Conservation (phyloP, 352 stramenopile genomes). For the Phytophthora parvispora region DNA sequence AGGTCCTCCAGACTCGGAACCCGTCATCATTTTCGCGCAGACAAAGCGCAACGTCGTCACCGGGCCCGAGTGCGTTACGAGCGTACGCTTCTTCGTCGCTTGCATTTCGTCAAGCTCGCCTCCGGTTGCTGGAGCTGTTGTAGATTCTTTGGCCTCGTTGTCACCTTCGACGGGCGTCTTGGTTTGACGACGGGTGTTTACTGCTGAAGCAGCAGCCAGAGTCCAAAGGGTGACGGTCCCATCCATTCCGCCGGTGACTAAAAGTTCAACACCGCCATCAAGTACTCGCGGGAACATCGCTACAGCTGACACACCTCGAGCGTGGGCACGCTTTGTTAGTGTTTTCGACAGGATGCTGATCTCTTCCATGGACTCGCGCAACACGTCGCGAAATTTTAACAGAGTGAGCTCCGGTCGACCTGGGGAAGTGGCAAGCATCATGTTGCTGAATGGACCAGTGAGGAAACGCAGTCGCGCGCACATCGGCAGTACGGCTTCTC, state of each 20-base stretch:
- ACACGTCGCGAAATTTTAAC: conserved; percentile 64
- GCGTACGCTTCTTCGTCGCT: conserved; percentile 74
- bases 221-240: conserved; percentile 78
- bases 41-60: conserved; percentile 75
- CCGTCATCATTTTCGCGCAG: conserved; percentile 9
- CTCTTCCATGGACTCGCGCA: conserved; percentile 58
- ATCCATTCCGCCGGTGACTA: conserved; percentile 75
- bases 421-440: conserved; percentile 60
- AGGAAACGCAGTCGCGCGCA: conserved; percentile 59
- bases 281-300: conserved; percentile 55
- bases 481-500: conserved; percentile 47
- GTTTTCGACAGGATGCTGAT: conserved; percentile 63
- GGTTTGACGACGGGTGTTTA: conserved; percentile 9
- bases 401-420: conserved; percentile 51
- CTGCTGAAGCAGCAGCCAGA: conserved; percentile 41
- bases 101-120: conserved; percentile 73
- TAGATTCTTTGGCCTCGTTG: background rate
- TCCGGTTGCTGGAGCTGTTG: background rate
- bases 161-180: conserved; percentile 8
- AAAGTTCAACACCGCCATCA: conserved; percentile 58
- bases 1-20: conserved; percentile 13
- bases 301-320: conserved; percentile 61
- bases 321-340: conserved; percentile 61
- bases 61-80: conserved; percentile 60
- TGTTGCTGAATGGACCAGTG: conserved; percentile 47